Percentiles rank a stretch among this genome's conserved stretches.
phyloP scores from a whole-genome alignment of 2,329 filamentous ascomycete genomes.

The Colletotrichum nymphaeae region DNA sequence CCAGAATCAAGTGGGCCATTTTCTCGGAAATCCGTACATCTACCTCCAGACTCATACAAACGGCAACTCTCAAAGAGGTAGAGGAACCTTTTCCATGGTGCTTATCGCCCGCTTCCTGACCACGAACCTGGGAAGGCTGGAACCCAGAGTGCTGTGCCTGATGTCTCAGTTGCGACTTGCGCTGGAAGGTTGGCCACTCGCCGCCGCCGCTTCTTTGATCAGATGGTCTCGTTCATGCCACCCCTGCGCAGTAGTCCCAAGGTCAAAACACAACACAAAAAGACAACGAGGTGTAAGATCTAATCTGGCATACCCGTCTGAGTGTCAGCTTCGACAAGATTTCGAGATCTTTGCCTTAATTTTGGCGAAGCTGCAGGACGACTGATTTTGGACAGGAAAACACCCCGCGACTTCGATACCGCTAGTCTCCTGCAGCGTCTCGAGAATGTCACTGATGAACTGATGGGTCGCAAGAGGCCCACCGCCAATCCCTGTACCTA shows the following conservation, averaged over 20 bases:
- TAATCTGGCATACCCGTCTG: neutral
- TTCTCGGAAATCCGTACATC: slow-evolving; percentile 11
- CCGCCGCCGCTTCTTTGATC: slow-evolving; percentile 33
- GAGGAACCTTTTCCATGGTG: slow-evolving; percentile 6
- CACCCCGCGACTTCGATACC: neutral
- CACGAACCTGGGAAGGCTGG: slow-evolving; percentile 26
- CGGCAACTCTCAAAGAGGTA: neutral
- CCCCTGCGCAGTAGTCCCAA: neutral
- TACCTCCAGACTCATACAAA: accelerated
- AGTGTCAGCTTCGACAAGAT: neutral
- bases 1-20: slow-evolving; percentile 46
- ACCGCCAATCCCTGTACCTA: slow-evolving; percentile 10
- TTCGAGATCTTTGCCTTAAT: neutral
- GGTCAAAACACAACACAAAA: neutral
- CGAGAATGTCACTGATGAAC: slow-evolving; percentile 15
- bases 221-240: slow-evolving; percentile 34
- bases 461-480: slow-evolving; percentile 24
- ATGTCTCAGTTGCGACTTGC: slow-evolving; percentile 34
- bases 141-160: slow-evolving; percentile 31
- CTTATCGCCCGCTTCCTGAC: slow-evolving; percentile 11
- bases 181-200: slow-evolving; percentile 31
- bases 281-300: neutral
- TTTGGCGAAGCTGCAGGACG: neutral
- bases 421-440: slow-evolving; percentile 17
- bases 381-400: neutral